phyloP scores from a whole-genome alignment of 2,329 filamentous ascomycete species.

The Neonectria coccinea region DNA sequence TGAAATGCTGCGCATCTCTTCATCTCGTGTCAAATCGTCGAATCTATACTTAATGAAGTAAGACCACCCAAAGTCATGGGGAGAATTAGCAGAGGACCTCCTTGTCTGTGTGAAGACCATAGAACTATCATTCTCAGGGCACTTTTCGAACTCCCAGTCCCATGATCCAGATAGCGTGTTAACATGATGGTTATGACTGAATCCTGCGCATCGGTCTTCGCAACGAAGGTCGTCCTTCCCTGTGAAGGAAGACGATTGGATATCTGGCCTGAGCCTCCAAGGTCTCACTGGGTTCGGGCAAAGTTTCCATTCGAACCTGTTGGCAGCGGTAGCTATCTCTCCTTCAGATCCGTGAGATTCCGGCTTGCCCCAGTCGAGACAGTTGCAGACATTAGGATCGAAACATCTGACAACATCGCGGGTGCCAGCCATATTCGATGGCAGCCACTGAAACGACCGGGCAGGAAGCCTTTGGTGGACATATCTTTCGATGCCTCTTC shows the following conservation, averaged over 20 bases:
- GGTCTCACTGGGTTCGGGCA: constrained; percentile 10
- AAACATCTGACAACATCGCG: constrained; percentile 24
- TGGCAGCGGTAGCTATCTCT: not conserved
- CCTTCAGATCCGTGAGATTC: too few relatives aligned
- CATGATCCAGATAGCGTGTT: not conserved
- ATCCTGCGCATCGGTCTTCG: constrained; percentile 11
- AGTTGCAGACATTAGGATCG: constrained; percentile 23
- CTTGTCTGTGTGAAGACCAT: constrained; percentile 3
- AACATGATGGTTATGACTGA: not conserved
- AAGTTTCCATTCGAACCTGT: constrained; percentile 15
- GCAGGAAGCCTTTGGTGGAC: not conserved
- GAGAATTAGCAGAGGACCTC: not conserved
- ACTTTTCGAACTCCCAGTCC: constrained; percentile 5
- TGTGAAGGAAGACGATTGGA: not conserved
- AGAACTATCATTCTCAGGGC: not conserved
- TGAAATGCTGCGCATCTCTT: not conserved
- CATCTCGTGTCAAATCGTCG: not conserved
- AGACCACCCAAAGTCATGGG: not conserved
- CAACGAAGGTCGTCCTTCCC: constrained; percentile 5
- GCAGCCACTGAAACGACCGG: not conserved
- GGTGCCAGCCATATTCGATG: not conserved
- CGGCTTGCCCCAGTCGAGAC: constrained; percentile 19
- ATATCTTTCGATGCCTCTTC: not conserved
- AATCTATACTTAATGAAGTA: not conserved
- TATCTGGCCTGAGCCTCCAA: constrained; percentile 8